These are phyloP conservation scores for Backusella mclennaniae DNA, from an alignment of 192 early-diverging fungal species.

Conservation along the genomic window DNA sequence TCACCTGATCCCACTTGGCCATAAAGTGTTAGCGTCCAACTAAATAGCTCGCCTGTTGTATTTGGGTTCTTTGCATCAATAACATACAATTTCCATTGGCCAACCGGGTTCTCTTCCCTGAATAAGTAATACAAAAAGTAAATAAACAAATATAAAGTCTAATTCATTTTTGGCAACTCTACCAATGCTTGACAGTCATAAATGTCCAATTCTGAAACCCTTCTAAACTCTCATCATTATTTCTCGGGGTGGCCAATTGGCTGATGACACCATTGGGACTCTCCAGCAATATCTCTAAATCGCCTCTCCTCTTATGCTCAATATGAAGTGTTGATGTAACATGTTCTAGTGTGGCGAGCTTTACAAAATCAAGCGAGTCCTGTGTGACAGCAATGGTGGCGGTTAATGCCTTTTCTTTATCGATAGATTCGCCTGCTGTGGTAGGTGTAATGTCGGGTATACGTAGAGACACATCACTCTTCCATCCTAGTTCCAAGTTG, in stretches of 20 bases:
- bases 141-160: neutral
- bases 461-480: neutral
- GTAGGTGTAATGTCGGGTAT: constrained; percentile 21
- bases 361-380: constrained; percentile 42
- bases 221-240: constrained; percentile 57
- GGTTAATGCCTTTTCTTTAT: constrained; percentile 4
- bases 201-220: constrained; percentile 91
- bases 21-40: constrained; percentile 70
- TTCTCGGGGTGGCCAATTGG: constrained; percentile 63
- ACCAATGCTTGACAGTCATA: constrained; percentile 97
- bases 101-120: constrained; percentile 88
- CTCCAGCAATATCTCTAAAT: constrained; percentile 80
- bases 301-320: constrained; percentile 78
- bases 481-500: constrained; percentile 38
- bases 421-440: neutral
- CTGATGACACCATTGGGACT: constrained; percentile 70
- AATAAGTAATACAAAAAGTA: neutral
- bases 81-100: constrained; percentile 76
- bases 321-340: constrained; percentile 85
- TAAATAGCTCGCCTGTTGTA: constrained; percentile 52
- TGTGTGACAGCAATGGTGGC: constrained; percentile 40
- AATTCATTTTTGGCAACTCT: neutral
- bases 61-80: constrained; percentile 60
- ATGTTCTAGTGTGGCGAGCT: constrained; percentile 74
- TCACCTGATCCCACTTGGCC: constrained; percentile 47